Evolutionary conservation across 192 early-diverging fungal species (phyloP).

Genomic region (Physocladia obscura): DNA sequence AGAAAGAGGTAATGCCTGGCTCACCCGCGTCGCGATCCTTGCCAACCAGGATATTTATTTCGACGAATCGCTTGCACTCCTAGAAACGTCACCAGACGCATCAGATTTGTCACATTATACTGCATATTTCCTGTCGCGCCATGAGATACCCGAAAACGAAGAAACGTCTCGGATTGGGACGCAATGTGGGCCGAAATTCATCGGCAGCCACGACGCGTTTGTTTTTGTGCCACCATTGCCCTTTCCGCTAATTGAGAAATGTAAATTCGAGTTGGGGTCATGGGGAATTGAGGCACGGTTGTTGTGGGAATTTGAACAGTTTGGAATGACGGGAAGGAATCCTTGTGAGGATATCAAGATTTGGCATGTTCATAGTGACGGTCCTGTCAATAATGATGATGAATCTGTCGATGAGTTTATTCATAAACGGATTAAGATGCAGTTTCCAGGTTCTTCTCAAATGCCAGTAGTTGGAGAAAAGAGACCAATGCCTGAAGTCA

Average conservation of each 20-base stretch:
- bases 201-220: slow-evolving; percentile 22
- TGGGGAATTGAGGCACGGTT: slow-evolving; percentile 27
- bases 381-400: no score
- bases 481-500: slow-evolving; percentile 26
- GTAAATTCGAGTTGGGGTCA: slow-evolving; percentile 19
- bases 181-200: slow-evolving; percentile 16
- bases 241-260: not conserved
- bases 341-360: slow-evolving; percentile 28
- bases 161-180: slow-evolving; percentile 5
- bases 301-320: slow-evolving; percentile 32
- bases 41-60: slow-evolving; percentile 28
- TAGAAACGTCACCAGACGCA: not conserved
- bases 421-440: not conserved
- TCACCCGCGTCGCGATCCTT: slow-evolving; percentile 8
- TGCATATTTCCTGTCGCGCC: slow-evolving; percentile 19
- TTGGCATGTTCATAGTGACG: slow-evolving; percentile 28
- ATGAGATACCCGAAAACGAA: slow-evolving; percentile 1
- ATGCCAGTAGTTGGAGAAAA: not conserved
- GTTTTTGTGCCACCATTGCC: slow-evolving; percentile 22
- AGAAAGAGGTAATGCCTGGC: not conserved
- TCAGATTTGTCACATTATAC: slow-evolving; percentile 8
- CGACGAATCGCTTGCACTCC: not conserved
- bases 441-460: not conserved
- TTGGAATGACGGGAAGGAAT: slow-evolving; percentile 25
- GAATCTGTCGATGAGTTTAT: not conserved